phyloP scores from a whole-genome alignment of 257 asterid species.

The Solanum medicagineum region DNA sequence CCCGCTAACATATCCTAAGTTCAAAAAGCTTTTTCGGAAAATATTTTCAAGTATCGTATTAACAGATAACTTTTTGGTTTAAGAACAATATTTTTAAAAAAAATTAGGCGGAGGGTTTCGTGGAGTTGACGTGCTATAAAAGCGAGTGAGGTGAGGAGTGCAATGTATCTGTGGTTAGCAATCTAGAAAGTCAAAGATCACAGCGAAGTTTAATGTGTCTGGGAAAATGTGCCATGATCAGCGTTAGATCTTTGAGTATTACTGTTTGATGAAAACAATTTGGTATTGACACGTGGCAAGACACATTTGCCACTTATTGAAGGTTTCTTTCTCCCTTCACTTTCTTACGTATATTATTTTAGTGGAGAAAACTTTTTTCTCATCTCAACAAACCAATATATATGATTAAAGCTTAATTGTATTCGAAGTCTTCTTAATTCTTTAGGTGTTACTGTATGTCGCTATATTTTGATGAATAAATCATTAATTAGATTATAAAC shows the following conservation, averaged over 20 bases:
- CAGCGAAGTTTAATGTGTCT: slow-evolving; percentile 11
- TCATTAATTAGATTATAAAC: too few species aligned
- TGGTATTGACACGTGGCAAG: not conserved
- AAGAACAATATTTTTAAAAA: not conserved
- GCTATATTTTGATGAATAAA: too few species aligned
- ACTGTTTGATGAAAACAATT: not conserved
- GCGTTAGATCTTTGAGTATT: slow-evolving; percentile 18
- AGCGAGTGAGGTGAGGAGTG: slow-evolving; percentile 1
- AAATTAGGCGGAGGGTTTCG: not conserved
- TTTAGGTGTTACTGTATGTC: too few species aligned
- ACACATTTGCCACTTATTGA: not conserved
- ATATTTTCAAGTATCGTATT: not conserved
- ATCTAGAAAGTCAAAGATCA: slow-evolving; percentile 14
- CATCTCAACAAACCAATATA: not conserved
- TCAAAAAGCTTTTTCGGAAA: not conserved
- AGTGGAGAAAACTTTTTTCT: not conserved
- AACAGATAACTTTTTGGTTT: not conserved
- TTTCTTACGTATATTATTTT: not conserved
- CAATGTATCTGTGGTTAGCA: not conserved
- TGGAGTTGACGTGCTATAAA: not conserved
- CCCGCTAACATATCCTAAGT: not conserved
- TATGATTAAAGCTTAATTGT: too few species aligned
- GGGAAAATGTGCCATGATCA: slow-evolving; percentile 23
- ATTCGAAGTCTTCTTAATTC: too few species aligned
- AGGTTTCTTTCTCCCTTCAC: not conserved